These are phyloP conservation scores for Boletus sp. DNA, from an alignment of 768 basidiomycete genomes.

Conservation along the genomic window DNA sequence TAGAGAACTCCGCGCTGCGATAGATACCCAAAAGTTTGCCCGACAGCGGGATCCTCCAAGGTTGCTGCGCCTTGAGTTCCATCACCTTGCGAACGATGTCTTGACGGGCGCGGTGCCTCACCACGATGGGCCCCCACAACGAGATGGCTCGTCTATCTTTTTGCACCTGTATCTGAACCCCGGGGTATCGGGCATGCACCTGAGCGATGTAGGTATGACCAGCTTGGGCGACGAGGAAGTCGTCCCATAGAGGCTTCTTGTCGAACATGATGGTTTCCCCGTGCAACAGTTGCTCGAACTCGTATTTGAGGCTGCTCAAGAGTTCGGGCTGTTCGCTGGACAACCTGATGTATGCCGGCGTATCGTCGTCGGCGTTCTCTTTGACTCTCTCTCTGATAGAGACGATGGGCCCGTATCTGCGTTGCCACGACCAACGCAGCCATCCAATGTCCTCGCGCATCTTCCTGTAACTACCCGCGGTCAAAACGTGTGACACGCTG, in stretches of 20 bases:
- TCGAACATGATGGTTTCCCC: constrained; percentile 58
- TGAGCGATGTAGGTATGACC: constrained; percentile 47
- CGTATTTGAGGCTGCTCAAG: constrained; percentile 54
- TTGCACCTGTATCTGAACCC: constrained; percentile 46
- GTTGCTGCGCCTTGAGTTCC: constrained; percentile 42
- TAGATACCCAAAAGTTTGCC: constrained; percentile 47
- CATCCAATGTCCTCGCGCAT: constrained; percentile 45
- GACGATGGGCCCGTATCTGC: constrained; percentile 31
- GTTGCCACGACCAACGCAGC: constrained; percentile 40
- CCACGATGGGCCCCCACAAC: constrained; percentile 49
- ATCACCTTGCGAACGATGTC: constrained; percentile 48
- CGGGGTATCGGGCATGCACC: constrained; percentile 39
- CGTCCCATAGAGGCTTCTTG: constrained; percentile 61
- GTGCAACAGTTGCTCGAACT: constrained; percentile 59
- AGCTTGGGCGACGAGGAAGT: constrained; percentile 47
- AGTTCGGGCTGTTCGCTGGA: constrained; percentile 48
- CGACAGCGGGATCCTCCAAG: constrained; percentile 46
- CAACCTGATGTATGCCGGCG: constrained; percentile 43
- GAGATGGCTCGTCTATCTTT: constrained; percentile 43
- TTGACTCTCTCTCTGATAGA: constrained; percentile 25
- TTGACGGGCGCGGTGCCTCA: constrained; percentile 41
- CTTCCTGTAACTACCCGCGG: constrained; percentile 36
- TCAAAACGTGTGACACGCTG: constrained; percentile 47
- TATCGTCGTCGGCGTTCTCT: constrained; percentile 4
- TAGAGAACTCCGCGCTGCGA: constrained; percentile 43